These are phyloP conservation scores for Tulasnella sp. DNA, from an alignment of 768 basidiomycete species.

Conservation along the genomic window DNA sequence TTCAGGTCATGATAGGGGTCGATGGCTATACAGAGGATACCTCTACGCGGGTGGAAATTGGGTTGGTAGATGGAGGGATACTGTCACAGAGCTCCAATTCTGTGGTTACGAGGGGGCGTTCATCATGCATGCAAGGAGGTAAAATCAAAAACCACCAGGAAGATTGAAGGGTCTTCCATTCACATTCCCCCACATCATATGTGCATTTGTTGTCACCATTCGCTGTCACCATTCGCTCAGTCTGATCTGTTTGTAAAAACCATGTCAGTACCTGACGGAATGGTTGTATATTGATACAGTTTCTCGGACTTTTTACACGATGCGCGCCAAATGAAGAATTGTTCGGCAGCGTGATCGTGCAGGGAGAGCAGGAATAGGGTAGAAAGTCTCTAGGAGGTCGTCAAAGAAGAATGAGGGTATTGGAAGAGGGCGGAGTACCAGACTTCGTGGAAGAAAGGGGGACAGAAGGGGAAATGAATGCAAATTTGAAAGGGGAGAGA, in stretches of 20 bases:
- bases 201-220: too few relatives aligned
- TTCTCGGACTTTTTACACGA: too few relatives aligned
- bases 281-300: neutral
- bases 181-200: neutral
- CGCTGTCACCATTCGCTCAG: too few relatives aligned
- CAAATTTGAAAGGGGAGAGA: neutral
- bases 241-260: too few relatives aligned
- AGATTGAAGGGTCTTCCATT: neutral
- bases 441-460: neutral
- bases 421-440: neutral
- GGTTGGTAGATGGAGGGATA: constrained; percentile 82
- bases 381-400: too few relatives aligned
- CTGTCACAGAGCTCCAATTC: constrained; percentile 48
- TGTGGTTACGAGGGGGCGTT: constrained; percentile 79
- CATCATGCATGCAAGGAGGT: constrained; percentile 24
- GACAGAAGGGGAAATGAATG: neutral
- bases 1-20: constrained; percentile 40
- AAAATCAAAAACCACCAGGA: neutral
- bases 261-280: too few relatives aligned
- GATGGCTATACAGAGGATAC: constrained; percentile 81
- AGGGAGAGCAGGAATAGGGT: too few relatives aligned
- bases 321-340: too few relatives aligned
- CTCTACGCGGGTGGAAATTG: constrained; percentile 58
- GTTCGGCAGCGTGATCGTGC: too few relatives aligned
- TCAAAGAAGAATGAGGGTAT: too few relatives aligned